Base-by-base conservation (phyloP, 805 yeast species). In the Hanseniaspora jakobsenii region DNA sequence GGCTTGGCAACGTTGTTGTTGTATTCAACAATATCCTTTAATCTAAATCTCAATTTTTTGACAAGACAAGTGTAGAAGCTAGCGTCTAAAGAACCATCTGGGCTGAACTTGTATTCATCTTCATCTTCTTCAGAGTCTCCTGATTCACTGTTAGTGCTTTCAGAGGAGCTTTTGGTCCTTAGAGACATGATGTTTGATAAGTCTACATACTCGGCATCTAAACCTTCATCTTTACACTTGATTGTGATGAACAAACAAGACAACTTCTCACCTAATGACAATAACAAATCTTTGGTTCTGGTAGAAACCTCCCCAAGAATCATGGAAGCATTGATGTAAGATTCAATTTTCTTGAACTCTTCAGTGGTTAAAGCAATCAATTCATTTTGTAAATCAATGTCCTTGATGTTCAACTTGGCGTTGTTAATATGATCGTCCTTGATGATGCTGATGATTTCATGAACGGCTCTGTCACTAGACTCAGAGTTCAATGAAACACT, bases 261-360 rank as follows among this genome's bases (percentile, higher is more conserved):
- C 51, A 91, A 70, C 62, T 86, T 85, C 61, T 91, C 98, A 52
- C 98, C 98, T 42, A 83, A 79, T 4, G 94, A 78, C 83, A 91
- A 81, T 55, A 91, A 80, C 32, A 81, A 66, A 60, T 91, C 98
- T 56, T 81, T 68, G 0, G 98, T 86, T 57, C 94, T 75, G 27
- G 91, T 71, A 36, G 86, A 75, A 51, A 91, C 80, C 63, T 91
- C 98, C 39, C 95, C 95, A 56, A 91, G 78, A 52, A 91, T 73
- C 59, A 81, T 79, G 28, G 94, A 83, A 1, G 98, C 98, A 50
- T 80, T 77, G 49, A 91, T 65, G 48, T 86, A 69, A 56, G 78
- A 77, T 38, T 71, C 66, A 13, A 84, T 81, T 49, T 74, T 69
- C 43, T 72, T 74, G 49, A 94, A 66, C 60, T 89, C 95, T 22